A percentile compares a stretch with the other conserved stretches of the same genome.
Evolutionary conservation across 1,139 yeast genomes (phyloP).

Genomic region (Petasospora rhodanensis): DNA sequence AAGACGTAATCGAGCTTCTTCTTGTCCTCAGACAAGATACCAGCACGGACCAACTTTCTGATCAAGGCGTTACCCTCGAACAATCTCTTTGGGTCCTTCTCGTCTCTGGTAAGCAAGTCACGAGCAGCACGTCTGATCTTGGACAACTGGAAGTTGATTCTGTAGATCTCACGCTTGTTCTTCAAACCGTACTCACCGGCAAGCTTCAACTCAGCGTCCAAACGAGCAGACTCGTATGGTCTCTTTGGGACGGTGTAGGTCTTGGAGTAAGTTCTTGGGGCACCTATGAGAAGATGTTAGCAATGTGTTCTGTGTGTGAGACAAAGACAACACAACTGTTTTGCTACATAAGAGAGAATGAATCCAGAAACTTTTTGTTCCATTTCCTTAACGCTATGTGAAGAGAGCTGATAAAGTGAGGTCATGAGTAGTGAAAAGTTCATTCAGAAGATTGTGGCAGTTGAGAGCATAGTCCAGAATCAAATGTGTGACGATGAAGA

Average conservation of each 20-base stretch:
- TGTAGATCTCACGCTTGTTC: constrained; percentile 99
- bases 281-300: constrained; percentile 46
- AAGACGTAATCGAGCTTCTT: constrained; percentile 99
- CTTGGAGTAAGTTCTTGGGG: constrained; percentile 99
- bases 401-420: constrained; percentile 2
- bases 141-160: constrained; percentile 97
- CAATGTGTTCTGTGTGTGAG: background rate
- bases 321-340: background rate
- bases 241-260: constrained; percentile 99
- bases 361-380: constrained; percentile 1
- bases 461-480: too few relatives aligned
- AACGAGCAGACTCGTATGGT: constrained; percentile 98
- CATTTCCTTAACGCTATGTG: constrained; percentile 9
- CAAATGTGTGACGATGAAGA: too few relatives aligned
- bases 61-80: constrained; percentile 99
- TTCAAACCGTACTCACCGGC: constrained; percentile 99
- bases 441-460: too few relatives aligned
- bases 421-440: constrained; percentile 6
- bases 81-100: constrained; percentile 99
- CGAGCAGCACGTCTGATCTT: constrained; percentile 99
- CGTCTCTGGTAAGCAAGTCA: constrained; percentile 99
- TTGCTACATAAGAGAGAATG: constrained; percentile 2
- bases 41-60: constrained; percentile 96
- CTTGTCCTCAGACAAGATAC: constrained; percentile 98
- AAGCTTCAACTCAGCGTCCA: constrained; percentile 97